These are phyloP conservation scores for Penicillium coprophilum DNA, from an alignment of 495 filamentous ascomycete species.

Conservation along the genomic window DNA sequence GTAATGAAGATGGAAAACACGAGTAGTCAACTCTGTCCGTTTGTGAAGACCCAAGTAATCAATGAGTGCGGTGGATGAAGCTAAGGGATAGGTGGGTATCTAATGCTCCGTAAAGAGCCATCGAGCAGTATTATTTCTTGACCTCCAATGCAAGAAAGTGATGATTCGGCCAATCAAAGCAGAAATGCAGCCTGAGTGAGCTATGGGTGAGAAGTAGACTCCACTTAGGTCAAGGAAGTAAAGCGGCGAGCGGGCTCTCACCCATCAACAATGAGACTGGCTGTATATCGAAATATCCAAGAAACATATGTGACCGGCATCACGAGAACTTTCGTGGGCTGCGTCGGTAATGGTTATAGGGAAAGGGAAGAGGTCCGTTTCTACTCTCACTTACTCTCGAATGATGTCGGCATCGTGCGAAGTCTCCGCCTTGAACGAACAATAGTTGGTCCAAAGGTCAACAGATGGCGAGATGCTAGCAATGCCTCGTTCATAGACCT, in stretches of 20 bases:
- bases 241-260: conserved; percentile 52
- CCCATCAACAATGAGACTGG: conserved; percentile 48
- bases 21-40: conserved; percentile 48
- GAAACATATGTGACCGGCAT: conserved; percentile 31
- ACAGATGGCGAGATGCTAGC: conserved; percentile 91
- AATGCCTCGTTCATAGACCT: conserved; percentile 95
- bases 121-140: conserved; percentile 31
- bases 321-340: conserved; percentile 39
- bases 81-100: conserved; percentile 30
- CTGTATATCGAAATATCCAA: conserved; percentile 30
- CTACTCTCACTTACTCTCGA: conserved; percentile 92
- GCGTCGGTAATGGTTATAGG: conserved; percentile 40
- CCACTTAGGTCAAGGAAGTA: conserved; percentile 41
- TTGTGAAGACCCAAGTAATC: conserved; percentile 42
- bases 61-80: conserved; percentile 34
- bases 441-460: conserved; percentile 96
- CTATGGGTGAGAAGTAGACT: conserved; percentile 59
- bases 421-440: conserved; percentile 94
- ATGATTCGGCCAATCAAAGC: conserved; percentile 32
- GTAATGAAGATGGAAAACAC: conserved; percentile 51
- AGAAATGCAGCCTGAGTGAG: conserved; percentile 53
- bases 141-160: conserved; percentile 33
- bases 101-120: conserved; percentile 36
- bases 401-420: conserved; percentile 92
- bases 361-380: conserved; percentile 68